Conservation (phyloP, 352 stramenopile species). For the Phytophthora crassamura region DNA sequence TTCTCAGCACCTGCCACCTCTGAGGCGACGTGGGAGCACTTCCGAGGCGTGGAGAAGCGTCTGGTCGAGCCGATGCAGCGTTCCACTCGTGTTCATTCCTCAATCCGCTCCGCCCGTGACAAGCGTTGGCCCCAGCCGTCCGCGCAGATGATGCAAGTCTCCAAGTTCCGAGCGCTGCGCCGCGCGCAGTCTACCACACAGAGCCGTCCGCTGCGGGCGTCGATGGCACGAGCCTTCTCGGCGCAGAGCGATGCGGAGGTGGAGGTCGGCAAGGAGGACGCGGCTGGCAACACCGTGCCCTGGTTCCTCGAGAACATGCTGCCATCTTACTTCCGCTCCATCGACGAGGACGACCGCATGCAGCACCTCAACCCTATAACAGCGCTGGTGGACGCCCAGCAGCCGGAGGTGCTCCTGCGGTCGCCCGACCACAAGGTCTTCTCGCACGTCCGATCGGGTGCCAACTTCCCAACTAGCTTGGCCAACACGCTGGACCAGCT, state of each 20-base stretch:
- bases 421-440: constrained; percentile 76
- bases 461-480: constrained; percentile 75
- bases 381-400: constrained; percentile 73
- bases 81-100: constrained; percentile 26
- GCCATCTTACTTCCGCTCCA: constrained; percentile 88
- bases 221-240: constrained; percentile 52
- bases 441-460: constrained; percentile 84
- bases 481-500: constrained; percentile 77
- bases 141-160: constrained; percentile 59
- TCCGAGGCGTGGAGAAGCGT: not conserved
- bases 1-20: not conserved
- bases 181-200: constrained; percentile 39
- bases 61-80: not conserved
- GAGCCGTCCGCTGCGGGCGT: constrained; percentile 34
- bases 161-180: constrained; percentile 67
- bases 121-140: constrained; percentile 21
- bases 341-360: constrained; percentile 81
- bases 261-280: constrained; percentile 43
- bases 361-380: constrained; percentile 91
- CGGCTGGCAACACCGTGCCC: constrained; percentile 73
- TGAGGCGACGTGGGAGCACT: not conserved
- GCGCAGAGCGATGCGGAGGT: constrained; percentile 45
- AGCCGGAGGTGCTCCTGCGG: constrained; percentile 81
- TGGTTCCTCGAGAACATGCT: constrained; percentile 93
- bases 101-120: constrained; percentile 27